phyloP scores from a whole-genome alignment of 2,329 filamentous ascomycete species.

The Exophiala aquamarina region DNA sequence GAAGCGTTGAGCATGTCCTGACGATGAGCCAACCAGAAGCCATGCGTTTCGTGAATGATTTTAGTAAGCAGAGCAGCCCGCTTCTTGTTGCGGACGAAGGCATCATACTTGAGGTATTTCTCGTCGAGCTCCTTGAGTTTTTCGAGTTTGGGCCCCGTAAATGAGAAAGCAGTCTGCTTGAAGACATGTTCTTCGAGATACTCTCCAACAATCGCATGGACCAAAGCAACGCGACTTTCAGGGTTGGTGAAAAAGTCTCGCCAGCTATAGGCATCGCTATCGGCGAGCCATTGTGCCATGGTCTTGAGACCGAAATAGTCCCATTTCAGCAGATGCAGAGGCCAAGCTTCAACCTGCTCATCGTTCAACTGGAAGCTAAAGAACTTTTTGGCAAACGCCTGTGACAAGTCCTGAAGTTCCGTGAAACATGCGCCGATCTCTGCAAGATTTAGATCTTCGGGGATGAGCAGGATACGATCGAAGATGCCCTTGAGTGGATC shows the following conservation, averaged over 20 bases:
- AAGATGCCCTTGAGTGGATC: too few relatives aligned
- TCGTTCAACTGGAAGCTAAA: conserved; percentile 20
- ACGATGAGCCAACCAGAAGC: background rate
- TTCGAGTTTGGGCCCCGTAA: conserved; percentile 4
- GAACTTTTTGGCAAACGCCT: conserved; percentile 9
- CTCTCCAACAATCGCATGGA: conserved; percentile 22
- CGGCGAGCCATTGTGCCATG: conserved; percentile 16
- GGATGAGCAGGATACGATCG: conserved; percentile 1
- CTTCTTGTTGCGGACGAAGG: conserved; percentile 23
- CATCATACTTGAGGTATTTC: conserved; percentile 23
- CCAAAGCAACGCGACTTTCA: conserved; percentile 18
- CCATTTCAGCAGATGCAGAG: conserved; percentile 13
- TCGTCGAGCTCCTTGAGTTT: conserved; percentile 18
- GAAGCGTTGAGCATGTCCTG: background rate
- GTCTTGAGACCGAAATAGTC: conserved; percentile 11
- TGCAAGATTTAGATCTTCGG: conserved; percentile 9
- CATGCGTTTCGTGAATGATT: conserved; percentile 2
- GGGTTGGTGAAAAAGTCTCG: conserved; percentile 22
- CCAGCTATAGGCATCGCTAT: conserved; percentile 21
- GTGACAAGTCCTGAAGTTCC: conserved; percentile 17
- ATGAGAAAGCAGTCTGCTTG: conserved; percentile 21
- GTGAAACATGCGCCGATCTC: conserved; percentile 20
- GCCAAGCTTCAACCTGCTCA: conserved; percentile 16
- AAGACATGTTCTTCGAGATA: conserved; percentile 24
- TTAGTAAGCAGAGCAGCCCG: conserved; percentile 9